A percentile compares a stretch with the other conserved stretches of the same genome.
Conservation (phyloP, 2,329 filamentous ascomycete species). For the Penicillium occitanis region DNA sequence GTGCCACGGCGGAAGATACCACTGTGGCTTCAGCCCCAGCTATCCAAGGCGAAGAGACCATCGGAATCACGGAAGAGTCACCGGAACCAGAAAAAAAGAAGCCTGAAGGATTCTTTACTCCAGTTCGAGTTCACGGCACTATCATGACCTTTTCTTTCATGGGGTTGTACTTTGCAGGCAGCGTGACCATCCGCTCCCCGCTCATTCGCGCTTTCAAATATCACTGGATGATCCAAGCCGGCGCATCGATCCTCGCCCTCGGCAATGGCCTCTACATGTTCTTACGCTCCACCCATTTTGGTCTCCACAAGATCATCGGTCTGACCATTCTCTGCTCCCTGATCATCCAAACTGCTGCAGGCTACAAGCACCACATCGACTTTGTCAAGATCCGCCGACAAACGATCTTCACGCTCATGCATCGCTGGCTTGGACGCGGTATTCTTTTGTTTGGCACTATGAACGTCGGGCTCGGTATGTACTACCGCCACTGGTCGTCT, state of each 20-base stretch:
- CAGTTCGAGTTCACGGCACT: conserved; percentile 21
- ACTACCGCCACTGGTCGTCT: conserved; percentile 19
- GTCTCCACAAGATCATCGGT: conserved; percentile 21
- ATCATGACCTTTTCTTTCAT: conserved; percentile 24
- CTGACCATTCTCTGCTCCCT: conserved; percentile 17
- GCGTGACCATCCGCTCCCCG: conserved; percentile 19
- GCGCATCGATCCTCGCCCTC: conserved; percentile 21
- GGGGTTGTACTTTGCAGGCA: conserved; percentile 21
- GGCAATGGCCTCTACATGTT: conserved; percentile 23
- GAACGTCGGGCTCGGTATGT: conserved; percentile 22
- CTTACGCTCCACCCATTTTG: conserved; percentile 17
- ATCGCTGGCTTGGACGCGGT: conserved; percentile 22
- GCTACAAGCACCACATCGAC: conserved; percentile 23
- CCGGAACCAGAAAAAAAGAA: neutral
- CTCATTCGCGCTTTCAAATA: conserved; percentile 20
- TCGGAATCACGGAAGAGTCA: conserved; percentile 7
- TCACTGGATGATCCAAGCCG: conserved; percentile 23
- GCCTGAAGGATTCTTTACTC: conserved; percentile 4
- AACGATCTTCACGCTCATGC: conserved; percentile 19
- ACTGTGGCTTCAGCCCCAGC: conserved; percentile 5
- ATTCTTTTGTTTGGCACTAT: conserved; percentile 21
- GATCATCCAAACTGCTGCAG: conserved; percentile 20
- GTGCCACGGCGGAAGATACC: conserved; percentile 2
- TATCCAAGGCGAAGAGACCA: conserved; percentile 16
- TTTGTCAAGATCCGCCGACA: conserved; percentile 22